A percentile compares a stretch with the other conserved stretches of the same genome.
Conservation (phyloP, 176 grass and related monocot genomes). For the Triticum aestivum region IWGSC_CS_RefSeq_v2.1 NC_057798.1:109062195-109062694, state of each 20-base stretch:
- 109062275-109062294: neutral
- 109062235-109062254: neutral
- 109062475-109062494: neutral
- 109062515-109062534: neutral
- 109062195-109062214: neutral
- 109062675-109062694: too few relatives aligned
- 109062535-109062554: constrained; percentile 5
- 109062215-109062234: neutral
- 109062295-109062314: neutral
- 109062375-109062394: constrained; percentile 52
- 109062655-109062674: too few relatives aligned
- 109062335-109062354: constrained; percentile 2
- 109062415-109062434: constrained; percentile 39
- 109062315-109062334: neutral
- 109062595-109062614: too few relatives aligned
- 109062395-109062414: constrained; percentile 57
- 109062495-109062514: neutral
- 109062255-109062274: neutral
- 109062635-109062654: too few relatives aligned
- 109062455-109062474: constrained; percentile 17
- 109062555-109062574: neutral
- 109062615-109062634: too few relatives aligned
- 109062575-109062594: too few relatives aligned
- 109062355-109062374: constrained; percentile 28
- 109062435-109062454: constrained; percentile 54